Evolutionary conservation across 208 protist species (phyloP), one percentile per base, ranked within the genome.

Genomic region (Leishmania turanica): DNA sequence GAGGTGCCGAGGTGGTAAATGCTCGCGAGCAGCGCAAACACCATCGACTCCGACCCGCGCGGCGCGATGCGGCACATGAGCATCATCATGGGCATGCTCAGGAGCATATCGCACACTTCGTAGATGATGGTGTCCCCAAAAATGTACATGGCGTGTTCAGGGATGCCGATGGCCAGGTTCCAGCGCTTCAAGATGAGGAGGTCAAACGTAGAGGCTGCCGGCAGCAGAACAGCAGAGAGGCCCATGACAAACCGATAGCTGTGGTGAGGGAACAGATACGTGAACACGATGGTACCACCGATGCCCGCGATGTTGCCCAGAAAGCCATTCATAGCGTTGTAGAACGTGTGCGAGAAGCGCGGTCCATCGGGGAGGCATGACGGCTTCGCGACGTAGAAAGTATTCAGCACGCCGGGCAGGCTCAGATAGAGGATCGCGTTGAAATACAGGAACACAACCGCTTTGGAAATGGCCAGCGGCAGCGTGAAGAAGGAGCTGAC

Each of bases 11-110:
- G 84, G 78, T 93, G 90, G 31, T 91, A 78, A 64, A 94, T 93
- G 17, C 93, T 92, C 9, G 88, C 93, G 19, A 98, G 82, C 17
- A 97, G 81, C 19, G 95, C 91, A 42, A 92, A 93, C 68, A 95
- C 89, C 82, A 95, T 97, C 37, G 84, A 81, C 84, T 98, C 95
- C 40, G 92, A 87, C 1, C 92, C 93, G n/a, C 89, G 88, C n/a
- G 95, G 93, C 73, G 92, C 96, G 24, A 98, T 82, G 53, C 92
- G 93, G 7, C 91, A 92, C 78, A 94, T 92, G 51, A 98, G 85
- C 66, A 98, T 81, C 21, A 95, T 78, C 68, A 73, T 80, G 27
- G 95, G 92, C 91, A 97, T 96, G 56, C 80, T 90, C n/a, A 92
- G 70, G 4, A 98, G 77, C 86, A 91, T 88, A 51, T 89, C 88